Percentiles rank a stretch among this genome's conserved stretches.
These are phyloP conservation scores for Cryptococcus sp. DNA, from an alignment of 1,284 basidiomycete genomes.

Conservation along the genomic window DNA sequence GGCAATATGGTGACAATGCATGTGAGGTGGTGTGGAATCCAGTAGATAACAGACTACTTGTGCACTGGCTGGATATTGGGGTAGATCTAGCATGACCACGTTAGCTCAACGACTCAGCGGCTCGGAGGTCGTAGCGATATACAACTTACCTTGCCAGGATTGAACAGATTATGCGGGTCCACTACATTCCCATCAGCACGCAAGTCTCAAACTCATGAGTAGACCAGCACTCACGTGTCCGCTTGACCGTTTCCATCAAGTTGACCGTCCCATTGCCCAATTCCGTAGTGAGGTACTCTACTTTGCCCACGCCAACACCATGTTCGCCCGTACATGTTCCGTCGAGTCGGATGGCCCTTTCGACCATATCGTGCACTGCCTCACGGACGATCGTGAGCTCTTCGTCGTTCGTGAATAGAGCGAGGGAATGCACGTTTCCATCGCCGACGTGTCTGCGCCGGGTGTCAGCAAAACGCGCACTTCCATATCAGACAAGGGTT, in stretches of 20 bases:
- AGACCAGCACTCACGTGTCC: conserved; percentile 47
- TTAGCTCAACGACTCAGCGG: not conserved
- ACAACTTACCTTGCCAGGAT: conserved; percentile 67
- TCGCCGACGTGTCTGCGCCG: conserved; percentile 84
- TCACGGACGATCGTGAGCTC: conserved; percentile 52
- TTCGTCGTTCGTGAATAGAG: conserved; percentile 39
- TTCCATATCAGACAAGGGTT: not conserved
- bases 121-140: not conserved
- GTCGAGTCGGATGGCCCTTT: conserved; percentile 55
- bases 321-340: conserved; percentile 71
- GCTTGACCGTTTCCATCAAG: conserved; percentile 77
- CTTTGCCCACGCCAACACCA: conserved; percentile 79
- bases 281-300: conserved; percentile 65
- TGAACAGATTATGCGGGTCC: conserved; percentile 75
- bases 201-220: not conserved
- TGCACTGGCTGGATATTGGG: conserved; percentile 42
- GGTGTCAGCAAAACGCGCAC: not conserved
- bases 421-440: conserved; percentile 59
- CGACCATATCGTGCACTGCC: conserved; percentile 56
- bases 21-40: no score
- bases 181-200: conserved; percentile 49
- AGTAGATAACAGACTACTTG: no score
- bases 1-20: no score
- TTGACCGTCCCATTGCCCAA: conserved; percentile 74
- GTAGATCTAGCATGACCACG: conserved; percentile 28